Base-by-base conservation (phyloP, 257 asterid species). In the Parsonsia alboflavescens region DNA sequence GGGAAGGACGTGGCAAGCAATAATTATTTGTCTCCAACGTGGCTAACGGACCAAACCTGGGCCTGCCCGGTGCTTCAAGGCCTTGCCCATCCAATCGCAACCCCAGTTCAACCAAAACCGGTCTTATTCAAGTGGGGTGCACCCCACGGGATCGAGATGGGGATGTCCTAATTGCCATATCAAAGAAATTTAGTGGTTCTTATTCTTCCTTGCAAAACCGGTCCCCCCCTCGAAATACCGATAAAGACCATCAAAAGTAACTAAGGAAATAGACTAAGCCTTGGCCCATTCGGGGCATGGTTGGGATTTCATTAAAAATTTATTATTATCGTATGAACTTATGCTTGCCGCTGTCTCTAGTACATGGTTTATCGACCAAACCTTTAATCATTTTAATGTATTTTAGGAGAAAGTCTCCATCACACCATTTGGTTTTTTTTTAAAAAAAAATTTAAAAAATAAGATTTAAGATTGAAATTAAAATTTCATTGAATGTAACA, bases 1-100 rank as follows among this genome's bases (percentile, higher is more conserved):
- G 62, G 69, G 30, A 49, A 62, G 62, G 75, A 80, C 81, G 83
- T 78, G 85, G 78, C 85, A 44, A 50, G 69, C 82, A 70, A 65
- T 74, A 76, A 57, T 70, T 44, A 50, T 69, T 76, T 76, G 75
- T 79, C 75, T 41, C 41, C 58, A 68, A 67, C 42, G 56, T 58
- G 65, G 56, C 36, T 4, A 1, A 42, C 42, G 74, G 28, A 21
- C 76, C 79, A 5, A 5, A 5, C 46, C 9, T 5, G 46, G 9
- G 46, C 21, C 73, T 58, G 79, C 61, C 61, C 63, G 41, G 63
- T 76, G 48, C 41, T 24, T 52, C 7, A 10, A 4, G 7, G 12
- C 33, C 36, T 52, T 39, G 41, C 39, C 54, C 52, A 26, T 17
- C 26, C 42, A 36, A 28, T 67, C 33, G 73, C 68, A 16, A 39